Evolutionary conservation across 345 rosid species (phyloP), one percentile per base, ranked within the genome.

Genomic region (Passiflora organensis): DNA sequence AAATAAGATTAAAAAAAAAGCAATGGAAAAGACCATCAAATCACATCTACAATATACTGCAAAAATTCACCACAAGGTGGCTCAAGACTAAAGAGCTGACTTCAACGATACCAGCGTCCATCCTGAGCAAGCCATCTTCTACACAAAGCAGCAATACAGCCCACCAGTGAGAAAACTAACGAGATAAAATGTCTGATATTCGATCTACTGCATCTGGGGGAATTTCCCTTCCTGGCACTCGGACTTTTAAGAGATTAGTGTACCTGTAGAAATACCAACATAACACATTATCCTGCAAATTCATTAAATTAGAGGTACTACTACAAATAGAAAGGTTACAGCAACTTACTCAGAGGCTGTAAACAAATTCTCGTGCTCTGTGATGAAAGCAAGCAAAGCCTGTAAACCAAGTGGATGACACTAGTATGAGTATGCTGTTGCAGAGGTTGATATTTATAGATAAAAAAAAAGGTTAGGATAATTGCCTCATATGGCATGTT

Each of bases 401-500:
- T 89, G 87, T 42, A 66, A 59, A 61, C 20, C 62, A 52, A 14
- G 43, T 10, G 57, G 24, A 48, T 2, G 34, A 58, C 1, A 19
- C 10, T 5, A 15, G 24, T 22, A 8, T 58, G 53, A 62, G 55
- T 24, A 43, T 12, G 10, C 58, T 23, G 57, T 8, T 1, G 14
- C 20, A 52, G 42, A 24, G 16, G 13, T n/a, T 41, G 43, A 16
- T 32, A 6, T 2, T 39, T 5, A 12, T 15, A 6, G 1, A 44
- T 15, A 63, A 21, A 17, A 50, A 58, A 23, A 10, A 5, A 32
- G 22, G 45, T 63, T 17, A 24, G 47, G 46, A 46, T 58, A 46
- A 86, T 80, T 78, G 78, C 99, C 87, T 94, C 99, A 65, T 71
- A 89, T 64, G 96, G 95, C 97, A 94, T 86, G 74, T 94, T 94